Evolutionary conservation across 768 basidiomycete species (phyloP).

Genomic region (Podaxis mareebaensis): DNA sequence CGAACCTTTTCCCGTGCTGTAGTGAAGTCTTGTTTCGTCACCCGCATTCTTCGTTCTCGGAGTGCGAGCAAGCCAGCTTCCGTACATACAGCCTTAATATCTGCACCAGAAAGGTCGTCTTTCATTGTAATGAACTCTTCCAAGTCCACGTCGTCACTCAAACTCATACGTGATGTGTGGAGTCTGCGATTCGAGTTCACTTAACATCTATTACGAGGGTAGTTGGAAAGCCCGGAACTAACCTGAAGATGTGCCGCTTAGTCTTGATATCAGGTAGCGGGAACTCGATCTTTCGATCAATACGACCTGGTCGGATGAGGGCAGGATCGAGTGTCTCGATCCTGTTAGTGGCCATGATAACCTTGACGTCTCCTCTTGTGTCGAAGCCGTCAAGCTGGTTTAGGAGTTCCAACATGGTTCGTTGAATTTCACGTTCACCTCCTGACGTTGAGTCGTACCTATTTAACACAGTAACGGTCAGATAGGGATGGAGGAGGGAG

Average conservation of each 20-base stretch:
- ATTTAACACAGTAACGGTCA: slow-evolving; percentile 15
- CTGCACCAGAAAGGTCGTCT: slow-evolving; percentile 95
- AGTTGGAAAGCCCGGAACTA: slow-evolving; percentile 17
- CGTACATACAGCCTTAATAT: slow-evolving; percentile 99
- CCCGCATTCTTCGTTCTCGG: slow-evolving; percentile 92
- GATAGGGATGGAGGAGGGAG: background rate
- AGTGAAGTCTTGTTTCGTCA: slow-evolving; percentile 89
- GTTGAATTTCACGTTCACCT: slow-evolving; percentile 98
- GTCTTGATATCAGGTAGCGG: slow-evolving; percentile 98
- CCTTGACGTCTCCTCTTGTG: slow-evolving; percentile 98
- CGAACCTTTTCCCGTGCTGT: slow-evolving; percentile 89
- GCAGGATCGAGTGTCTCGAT: slow-evolving; percentile 98
- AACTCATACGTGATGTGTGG: slow-evolving; percentile 94
- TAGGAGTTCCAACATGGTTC: slow-evolving; percentile 97
- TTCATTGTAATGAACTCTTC: slow-evolving; percentile 96
- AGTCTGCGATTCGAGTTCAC: slow-evolving; percentile 42
- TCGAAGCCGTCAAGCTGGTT: slow-evolving; percentile 99
- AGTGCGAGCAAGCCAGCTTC: slow-evolving; percentile 97
- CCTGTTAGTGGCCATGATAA: slow-evolving; percentile 99
- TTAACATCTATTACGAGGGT: background rate
- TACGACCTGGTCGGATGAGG: slow-evolving; percentile 96
- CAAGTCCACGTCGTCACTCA: slow-evolving; percentile 84
- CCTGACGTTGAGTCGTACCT: slow-evolving; percentile 99
- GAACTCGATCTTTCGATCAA: slow-evolving; percentile 99
- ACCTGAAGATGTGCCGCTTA: slow-evolving; percentile 98